A percentile compares a stretch with the other conserved stretches of the same genome.
Conservation (phyloP, 2,329 filamentous ascomycete genomes). For the Colletotrichum viniferum region DNA sequence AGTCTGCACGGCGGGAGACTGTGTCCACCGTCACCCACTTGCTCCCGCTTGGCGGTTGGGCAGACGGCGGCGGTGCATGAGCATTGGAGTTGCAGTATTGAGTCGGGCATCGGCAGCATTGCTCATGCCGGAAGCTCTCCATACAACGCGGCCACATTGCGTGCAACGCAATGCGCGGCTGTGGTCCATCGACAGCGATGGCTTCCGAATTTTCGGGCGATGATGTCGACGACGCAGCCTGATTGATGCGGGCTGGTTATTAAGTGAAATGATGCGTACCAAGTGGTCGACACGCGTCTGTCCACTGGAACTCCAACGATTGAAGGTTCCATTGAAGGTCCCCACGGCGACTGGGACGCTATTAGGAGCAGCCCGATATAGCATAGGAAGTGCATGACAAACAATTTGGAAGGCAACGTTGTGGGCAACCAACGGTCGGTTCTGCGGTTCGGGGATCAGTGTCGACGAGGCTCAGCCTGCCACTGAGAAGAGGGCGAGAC, state of each 20-base stretch:
- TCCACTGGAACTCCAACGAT: background rate
- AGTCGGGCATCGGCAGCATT: background rate
- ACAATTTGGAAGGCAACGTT: background rate
- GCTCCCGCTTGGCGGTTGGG: slow-evolving; percentile 3
- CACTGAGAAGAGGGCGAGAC: background rate
- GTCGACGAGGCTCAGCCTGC: background rate
- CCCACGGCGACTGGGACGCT: slow-evolving; percentile 11
- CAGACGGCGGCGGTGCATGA: slow-evolving; percentile 5
- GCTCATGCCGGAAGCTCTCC: slow-evolving; percentile 11
- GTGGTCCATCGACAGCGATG: background rate
- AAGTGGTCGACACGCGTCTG: background rate
- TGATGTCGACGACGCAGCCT: background rate
- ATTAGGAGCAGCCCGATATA: background rate
- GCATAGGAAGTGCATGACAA: background rate
- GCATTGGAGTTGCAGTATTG: slow-evolving; percentile 10
- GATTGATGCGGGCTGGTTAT: background rate
- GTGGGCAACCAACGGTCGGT: background rate
- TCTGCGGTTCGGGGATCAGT: background rate
- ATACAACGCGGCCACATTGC: slow-evolving; percentile 11
- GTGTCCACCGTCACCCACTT: background rate
- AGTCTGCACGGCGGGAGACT: background rate
- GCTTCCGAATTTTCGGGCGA: background rate
- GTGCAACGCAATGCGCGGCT: slow-evolving; percentile 1
- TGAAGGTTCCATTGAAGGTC: background rate
- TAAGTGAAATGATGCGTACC: slow-evolving; percentile 12